Evolutionary conservation across 345 rosid genomes (phyloP).

Genomic region (Lenwebbia sp.): DNA sequence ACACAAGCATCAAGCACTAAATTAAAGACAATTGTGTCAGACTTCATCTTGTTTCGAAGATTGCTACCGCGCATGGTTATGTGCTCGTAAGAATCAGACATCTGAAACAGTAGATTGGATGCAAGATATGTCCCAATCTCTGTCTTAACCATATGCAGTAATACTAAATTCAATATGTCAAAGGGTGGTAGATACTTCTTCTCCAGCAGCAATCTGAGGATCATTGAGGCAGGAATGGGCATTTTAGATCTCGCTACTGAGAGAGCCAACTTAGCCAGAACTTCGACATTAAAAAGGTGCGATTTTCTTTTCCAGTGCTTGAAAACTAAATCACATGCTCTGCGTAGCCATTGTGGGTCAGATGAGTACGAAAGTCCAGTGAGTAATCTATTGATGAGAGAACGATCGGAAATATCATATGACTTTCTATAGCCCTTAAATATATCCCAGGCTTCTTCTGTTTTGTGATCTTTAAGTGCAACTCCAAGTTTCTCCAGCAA

Average conservation of each 20-base stretch:
- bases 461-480: slow-evolving; percentile 32
- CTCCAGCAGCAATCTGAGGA: slow-evolving; percentile 51
- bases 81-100: slow-evolving; percentile 22
- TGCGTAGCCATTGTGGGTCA: slow-evolving; percentile 40
- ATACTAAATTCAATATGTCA: slow-evolving; percentile 24
- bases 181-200: slow-evolving; percentile 17
- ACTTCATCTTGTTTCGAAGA: slow-evolving; percentile 31
- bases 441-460: slow-evolving; percentile 56
- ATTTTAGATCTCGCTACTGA: slow-evolving; percentile 64
- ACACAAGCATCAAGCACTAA: slow-evolving; percentile 70
- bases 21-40: slow-evolving; percentile 60
- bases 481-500: slow-evolving; percentile 51
- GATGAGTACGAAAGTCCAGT: slow-evolving; percentile 53
- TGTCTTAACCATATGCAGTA: slow-evolving; percentile 73
- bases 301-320: slow-evolving; percentile 32
- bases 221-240: slow-evolving; percentile 42
- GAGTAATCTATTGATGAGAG: slow-evolving; percentile 30
- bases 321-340: slow-evolving; percentile 41
- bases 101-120: slow-evolving; percentile 56
- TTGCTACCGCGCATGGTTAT: not conserved
- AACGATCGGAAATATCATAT: slow-evolving; percentile 42
- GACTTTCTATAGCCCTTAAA: slow-evolving; percentile 49
- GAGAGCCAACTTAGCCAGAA: slow-evolving; percentile 40
- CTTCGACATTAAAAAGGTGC: slow-evolving; percentile 16
- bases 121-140: slow-evolving; percentile 57